Percentiles rank a stretch among this genome's conserved stretches.
These are phyloP conservation scores for Pythium insidiosum DNA, from an alignment of 352 stramenopile genomes.

Conservation along the genomic window DNA sequence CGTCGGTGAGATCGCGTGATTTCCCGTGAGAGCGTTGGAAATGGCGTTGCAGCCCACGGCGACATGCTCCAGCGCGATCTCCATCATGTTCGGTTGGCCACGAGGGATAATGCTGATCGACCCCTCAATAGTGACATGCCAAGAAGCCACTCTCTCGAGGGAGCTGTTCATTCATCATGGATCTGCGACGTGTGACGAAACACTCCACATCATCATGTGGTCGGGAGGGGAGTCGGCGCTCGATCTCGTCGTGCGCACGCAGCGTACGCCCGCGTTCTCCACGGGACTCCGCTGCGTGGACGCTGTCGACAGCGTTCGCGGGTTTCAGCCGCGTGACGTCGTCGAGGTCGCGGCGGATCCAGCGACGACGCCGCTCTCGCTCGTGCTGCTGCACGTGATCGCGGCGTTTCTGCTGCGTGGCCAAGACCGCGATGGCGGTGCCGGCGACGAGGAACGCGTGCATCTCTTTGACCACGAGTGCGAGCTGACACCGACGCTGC, in stretches of 20 bases:
- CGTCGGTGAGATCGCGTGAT: slow-evolving; percentile 1
- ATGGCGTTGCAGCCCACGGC: slow-evolving; percentile 40
- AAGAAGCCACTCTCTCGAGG: too few species aligned
- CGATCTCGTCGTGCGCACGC: slow-evolving; percentile 64
- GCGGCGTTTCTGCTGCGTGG: slow-evolving; percentile 41
- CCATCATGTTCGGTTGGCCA: too few species aligned
- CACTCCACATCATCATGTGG: too few species aligned
- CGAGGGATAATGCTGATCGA: too few species aligned
- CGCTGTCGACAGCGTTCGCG: not conserved
- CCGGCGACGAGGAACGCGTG: slow-evolving; percentile 18
- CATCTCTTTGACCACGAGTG: slow-evolving; percentile 65
- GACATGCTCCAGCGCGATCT: slow-evolving; percentile 34
- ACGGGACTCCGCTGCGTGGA: slow-evolving; percentile 52
- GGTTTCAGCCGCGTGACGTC: slow-evolving; percentile 35
- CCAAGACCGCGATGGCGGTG: not conserved
- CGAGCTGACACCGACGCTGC: slow-evolving; percentile 19
- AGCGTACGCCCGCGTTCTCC: slow-evolving; percentile 35
- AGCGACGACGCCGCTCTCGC: slow-evolving; percentile 27
- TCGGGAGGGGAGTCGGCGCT: too few species aligned
- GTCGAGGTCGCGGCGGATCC: slow-evolving; percentile 32
- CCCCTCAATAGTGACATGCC: too few species aligned
- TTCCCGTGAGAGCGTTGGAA: slow-evolving; percentile 37
- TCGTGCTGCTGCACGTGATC: slow-evolving; percentile 47
- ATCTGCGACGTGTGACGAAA: too few species aligned
- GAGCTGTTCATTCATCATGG: too few species aligned